These are phyloP conservation scores for Amaranthus palmeri DNA, from an alignment of 148 eudicot species.

Conservation along the genomic window DNA sequence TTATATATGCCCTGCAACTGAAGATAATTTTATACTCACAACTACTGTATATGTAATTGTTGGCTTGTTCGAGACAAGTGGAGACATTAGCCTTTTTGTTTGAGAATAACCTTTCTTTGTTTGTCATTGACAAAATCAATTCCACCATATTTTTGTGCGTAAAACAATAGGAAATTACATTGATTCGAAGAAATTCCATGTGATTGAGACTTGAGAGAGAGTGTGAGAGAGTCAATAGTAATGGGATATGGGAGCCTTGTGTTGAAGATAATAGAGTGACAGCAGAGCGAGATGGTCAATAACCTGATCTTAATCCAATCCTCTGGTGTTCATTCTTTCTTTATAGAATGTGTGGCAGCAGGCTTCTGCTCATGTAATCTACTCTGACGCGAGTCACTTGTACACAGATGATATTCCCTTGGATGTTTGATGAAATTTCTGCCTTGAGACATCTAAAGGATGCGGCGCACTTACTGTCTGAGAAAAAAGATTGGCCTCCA, in stretches of 20 bases:
- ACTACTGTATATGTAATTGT: not conserved
- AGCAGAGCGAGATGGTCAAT: no score
- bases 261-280: no score
- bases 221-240: no score
- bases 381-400: not conserved
- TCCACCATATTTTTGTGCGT: no score
- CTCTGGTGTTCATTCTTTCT: not conserved
- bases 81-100: not conserved
- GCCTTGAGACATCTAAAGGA: constrained; percentile 70
- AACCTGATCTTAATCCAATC: not conserved
- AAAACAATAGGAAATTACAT: no score
- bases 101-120: not conserved
- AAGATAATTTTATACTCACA: not conserved
- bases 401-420: constrained; percentile 86
- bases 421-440: constrained; percentile 87
- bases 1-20: not conserved
- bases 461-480: constrained; percentile 61
- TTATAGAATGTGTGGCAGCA: not conserved
- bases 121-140: not conserved
- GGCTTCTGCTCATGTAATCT: not conserved
- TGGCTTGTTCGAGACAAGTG: not conserved
- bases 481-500: constrained; percentile 84
- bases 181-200: no score
- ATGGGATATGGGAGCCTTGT: no score
- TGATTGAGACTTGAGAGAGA: no score